phyloP scores from a whole-genome alignment of 345 rosid genomes.

The Boechera stricta region DNA sequence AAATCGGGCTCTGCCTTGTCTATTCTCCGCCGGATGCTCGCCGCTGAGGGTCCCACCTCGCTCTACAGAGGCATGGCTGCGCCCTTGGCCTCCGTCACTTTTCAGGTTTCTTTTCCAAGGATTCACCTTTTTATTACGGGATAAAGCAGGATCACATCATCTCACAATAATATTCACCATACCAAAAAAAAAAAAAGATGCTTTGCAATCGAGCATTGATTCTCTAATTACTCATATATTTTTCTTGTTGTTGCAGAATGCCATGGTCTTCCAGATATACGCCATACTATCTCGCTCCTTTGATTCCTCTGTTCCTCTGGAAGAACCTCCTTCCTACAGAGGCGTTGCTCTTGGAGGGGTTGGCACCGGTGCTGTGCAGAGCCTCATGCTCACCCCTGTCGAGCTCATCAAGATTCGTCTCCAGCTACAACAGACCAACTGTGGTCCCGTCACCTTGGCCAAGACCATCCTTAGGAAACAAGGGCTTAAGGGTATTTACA shows the following conservation, averaged over 20 bases:
- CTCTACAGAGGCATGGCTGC: slow-evolving; percentile 94
- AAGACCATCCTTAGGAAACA: slow-evolving; percentile 61
- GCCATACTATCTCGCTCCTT: slow-evolving; percentile 81
- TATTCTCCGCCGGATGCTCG: slow-evolving; percentile 64
- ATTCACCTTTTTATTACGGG: not conserved
- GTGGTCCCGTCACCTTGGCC: slow-evolving; percentile 67
- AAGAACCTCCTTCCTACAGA: slow-evolving; percentile 80
- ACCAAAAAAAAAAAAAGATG: not conserved
- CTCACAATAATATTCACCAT: slow-evolving; percentile 6
- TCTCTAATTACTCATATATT: no score
- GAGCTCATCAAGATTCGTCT: slow-evolving; percentile 90
- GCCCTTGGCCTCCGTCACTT: slow-evolving; percentile 90
- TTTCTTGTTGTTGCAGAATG: slow-evolving; percentile 62
- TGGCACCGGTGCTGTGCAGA: slow-evolving; percentile 85
- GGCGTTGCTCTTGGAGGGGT: slow-evolving; percentile 86
- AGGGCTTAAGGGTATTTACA: slow-evolving; percentile 73
- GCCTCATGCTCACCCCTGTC: slow-evolving; percentile 71
- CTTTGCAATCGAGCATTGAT: not conserved
- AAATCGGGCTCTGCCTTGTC: slow-evolving; percentile 74
- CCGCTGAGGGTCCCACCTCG: slow-evolving; percentile 69
- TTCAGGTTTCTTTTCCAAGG: slow-evolving; percentile 57
- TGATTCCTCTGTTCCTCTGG: slow-evolving; percentile 52
- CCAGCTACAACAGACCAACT: slow-evolving; percentile 57
- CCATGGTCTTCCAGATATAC: slow-evolving; percentile 89
- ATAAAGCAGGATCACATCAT: no score